These are phyloP conservation scores for Metschnikowia kunwiensis DNA, from an alignment of 805 yeast genomes.

Conservation along the genomic window DNA sequence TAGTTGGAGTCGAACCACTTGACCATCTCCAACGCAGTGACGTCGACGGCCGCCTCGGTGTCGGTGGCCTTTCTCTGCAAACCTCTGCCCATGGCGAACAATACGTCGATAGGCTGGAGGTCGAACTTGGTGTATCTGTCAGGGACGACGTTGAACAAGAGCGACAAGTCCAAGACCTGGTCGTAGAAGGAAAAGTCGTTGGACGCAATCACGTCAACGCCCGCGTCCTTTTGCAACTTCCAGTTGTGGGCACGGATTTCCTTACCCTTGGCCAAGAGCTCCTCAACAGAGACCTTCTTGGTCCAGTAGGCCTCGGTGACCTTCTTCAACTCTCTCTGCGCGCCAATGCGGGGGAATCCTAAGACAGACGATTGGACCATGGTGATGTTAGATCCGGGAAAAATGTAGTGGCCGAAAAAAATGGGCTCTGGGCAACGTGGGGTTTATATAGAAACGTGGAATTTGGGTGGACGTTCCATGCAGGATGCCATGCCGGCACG, in stretches of 20 bases:
- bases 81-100: slow-evolving; percentile 99
- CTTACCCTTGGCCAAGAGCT: slow-evolving; percentile 88
- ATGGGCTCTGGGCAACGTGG: slow-evolving; percentile 1
- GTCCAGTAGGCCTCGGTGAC: slow-evolving; percentile 99
- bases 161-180: slow-evolving; percentile 89
- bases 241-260: slow-evolving; percentile 94
- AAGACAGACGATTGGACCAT: slow-evolving; percentile 97
- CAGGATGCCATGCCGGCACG: too few species aligned
- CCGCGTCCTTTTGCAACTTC: slow-evolving; percentile 96
- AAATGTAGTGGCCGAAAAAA: slow-evolving; percentile 1
- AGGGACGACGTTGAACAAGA: slow-evolving; percentile 93
- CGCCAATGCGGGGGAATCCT: slow-evolving; percentile 99
- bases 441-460: slow-evolving; percentile 11
- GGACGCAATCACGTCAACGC: slow-evolving; percentile 95
- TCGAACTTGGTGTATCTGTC: slow-evolving; percentile 93
- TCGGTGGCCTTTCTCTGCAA: slow-evolving; percentile 94
- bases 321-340: slow-evolving; percentile 98
- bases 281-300: slow-evolving; percentile 86
- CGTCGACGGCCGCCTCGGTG: slow-evolving; percentile 86
- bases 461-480: too few species aligned
- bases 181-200: slow-evolving; percentile 98
- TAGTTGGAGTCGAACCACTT: slow-evolving; percentile 99
- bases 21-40: slow-evolving; percentile 98
- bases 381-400: slow-evolving; percentile 18
- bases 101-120: slow-evolving; percentile 83